phyloP scores from a whole-genome alignment of 345 rosid genomes.

The Leavenworthia alabamica region DNA sequence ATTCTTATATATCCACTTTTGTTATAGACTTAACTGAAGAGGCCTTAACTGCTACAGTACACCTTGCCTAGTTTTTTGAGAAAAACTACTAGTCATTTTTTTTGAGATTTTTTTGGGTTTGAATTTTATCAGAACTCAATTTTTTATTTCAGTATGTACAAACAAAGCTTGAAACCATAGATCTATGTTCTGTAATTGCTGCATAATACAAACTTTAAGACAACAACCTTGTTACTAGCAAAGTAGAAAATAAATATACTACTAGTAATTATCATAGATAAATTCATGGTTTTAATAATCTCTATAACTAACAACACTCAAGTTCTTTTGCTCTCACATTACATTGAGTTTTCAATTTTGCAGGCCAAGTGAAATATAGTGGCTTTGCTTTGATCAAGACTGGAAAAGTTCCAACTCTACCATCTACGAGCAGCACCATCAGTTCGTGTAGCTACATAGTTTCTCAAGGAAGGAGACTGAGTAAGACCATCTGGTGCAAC shows the following conservation, averaged over 20 bases:
- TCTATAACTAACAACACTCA: constrained; percentile 30
- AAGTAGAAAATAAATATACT: constrained; percentile 18
- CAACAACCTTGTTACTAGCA: constrained; percentile 22
- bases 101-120: neutral
- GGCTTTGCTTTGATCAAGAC: constrained; percentile 26
- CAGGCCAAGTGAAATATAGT: constrained; percentile 30
- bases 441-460: constrained; percentile 35
- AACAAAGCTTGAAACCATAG: constrained; percentile 12
- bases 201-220: constrained; percentile 13
- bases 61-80: too few relatives aligned
- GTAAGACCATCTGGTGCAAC: constrained; percentile 80
- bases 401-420: constrained; percentile 19
- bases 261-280: constrained; percentile 18
- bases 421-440: constrained; percentile 29
- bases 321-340: constrained; percentile 8
- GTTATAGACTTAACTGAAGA: too few relatives aligned
- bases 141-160: constrained; percentile 19
- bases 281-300: constrained; percentile 28
- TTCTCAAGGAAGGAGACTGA: constrained; percentile 74
- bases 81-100: constrained; percentile 6
- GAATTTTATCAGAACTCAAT: constrained; percentile 1
- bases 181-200: neutral
- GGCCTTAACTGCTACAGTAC: too few relatives aligned
- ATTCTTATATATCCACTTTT: too few relatives aligned
- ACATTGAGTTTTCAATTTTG: constrained; percentile 24